Percentiles rank a stretch among this genome's conserved stretches.
These are phyloP conservation scores for Phyllachora maydis DNA, from an alignment of 2,329 filamentous ascomycete species.

Conservation along the genomic window DNA sequence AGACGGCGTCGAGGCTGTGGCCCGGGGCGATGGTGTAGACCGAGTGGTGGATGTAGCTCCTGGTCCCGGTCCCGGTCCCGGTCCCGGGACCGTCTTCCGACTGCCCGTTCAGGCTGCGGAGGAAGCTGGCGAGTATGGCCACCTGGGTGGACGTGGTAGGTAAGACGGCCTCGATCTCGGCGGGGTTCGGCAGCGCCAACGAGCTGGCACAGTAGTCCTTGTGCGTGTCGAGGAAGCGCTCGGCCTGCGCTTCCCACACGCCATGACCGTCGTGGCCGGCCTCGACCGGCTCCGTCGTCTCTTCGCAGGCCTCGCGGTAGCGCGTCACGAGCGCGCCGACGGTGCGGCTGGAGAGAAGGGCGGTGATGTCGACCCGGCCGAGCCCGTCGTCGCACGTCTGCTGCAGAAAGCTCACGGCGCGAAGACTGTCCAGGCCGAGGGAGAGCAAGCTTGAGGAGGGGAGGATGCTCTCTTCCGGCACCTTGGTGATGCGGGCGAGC, in stretches of 20 bases:
- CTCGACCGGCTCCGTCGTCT: neutral
- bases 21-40: slow-evolving; percentile 1
- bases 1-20: neutral
- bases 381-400: slow-evolving; percentile 8
- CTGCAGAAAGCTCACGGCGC: slow-evolving; percentile 13
- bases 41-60: slow-evolving; percentile 1
- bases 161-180: neutral
- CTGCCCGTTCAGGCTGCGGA: neutral
- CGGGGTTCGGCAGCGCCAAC: neutral
- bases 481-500: neutral
- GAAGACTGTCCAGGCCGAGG: slow-evolving; percentile 13
- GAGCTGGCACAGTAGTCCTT: neutral
- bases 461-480: slow-evolving; percentile 1
- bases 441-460: slow-evolving; percentile 3
- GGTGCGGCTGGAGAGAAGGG: neutral
- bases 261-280: too few species aligned
- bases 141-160: neutral
- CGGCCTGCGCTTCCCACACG: neutral
- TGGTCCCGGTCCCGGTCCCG: neutral
- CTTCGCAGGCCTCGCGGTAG: neutral
- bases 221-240: neutral
- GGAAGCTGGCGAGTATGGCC: neutral
- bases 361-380: neutral
- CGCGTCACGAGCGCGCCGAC: neutral
- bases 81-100: too few species aligned